These are phyloP conservation scores for Albophoma yamanashiensis DNA, from an alignment of 2,329 filamentous ascomycete species.

Conservation along the genomic window DNA sequence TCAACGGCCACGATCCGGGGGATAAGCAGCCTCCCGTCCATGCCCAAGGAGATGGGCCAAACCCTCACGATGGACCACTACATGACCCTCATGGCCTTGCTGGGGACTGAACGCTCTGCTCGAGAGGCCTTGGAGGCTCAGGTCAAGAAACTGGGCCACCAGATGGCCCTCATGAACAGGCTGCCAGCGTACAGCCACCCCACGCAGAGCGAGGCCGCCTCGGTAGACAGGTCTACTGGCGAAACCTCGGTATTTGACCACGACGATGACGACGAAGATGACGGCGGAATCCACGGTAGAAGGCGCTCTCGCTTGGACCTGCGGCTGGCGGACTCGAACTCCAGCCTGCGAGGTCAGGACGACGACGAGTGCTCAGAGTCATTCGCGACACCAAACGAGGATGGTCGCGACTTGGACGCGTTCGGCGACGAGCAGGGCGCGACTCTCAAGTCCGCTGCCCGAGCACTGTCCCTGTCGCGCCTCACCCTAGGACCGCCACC, in stretches of 20 bases:
- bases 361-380: constrained; percentile 35
- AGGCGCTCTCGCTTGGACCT: background rate
- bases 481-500: constrained; percentile 33
- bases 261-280: constrained; percentile 26
- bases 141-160: constrained; percentile 40
- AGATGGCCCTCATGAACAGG: constrained; percentile 36
- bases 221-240: constrained; percentile 23
- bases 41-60: constrained; percentile 21
- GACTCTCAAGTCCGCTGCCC: constrained; percentile 42
- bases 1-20: constrained; percentile 39
- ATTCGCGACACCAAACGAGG: constrained; percentile 42
- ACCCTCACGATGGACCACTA: constrained; percentile 35
- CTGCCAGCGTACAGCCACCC: constrained; percentile 11
- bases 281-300: constrained; percentile 3
- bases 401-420: constrained; percentile 26
- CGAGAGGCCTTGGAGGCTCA: constrained; percentile 45
- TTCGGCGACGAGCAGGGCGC: constrained; percentile 29
- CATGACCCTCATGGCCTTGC: constrained; percentile 36
- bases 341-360: constrained; percentile 9
- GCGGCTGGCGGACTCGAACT: background rate
- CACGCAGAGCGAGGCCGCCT: constrained; percentile 17
- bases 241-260: constrained; percentile 30
- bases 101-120: constrained; percentile 46
- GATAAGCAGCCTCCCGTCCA: constrained; percentile 30
- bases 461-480: constrained; percentile 54